These are phyloP conservation scores for Ligustrum vulgare DNA, from an alignment of 257 asterid species.

Conservation along the genomic window DNA sequence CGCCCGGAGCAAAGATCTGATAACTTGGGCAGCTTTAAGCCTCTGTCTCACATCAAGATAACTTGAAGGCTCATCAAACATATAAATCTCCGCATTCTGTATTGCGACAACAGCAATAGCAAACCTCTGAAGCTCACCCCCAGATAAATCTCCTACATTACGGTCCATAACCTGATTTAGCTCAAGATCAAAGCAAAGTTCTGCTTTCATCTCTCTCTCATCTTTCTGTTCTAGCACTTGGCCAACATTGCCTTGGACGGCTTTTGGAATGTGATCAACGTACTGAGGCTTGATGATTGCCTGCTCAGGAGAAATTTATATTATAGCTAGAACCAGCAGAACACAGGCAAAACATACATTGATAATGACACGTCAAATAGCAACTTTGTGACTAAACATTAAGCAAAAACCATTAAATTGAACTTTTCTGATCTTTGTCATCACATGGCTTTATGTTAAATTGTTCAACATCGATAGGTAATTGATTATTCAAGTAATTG, in stretches of 20 bases:
- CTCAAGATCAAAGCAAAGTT: constrained; percentile 83
- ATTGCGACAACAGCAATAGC: constrained; percentile 95
- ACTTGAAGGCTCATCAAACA: constrained; percentile 99
- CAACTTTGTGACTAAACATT: background rate
- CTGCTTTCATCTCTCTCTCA: constrained; percentile 76
- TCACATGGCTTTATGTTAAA: background rate
- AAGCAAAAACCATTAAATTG: constrained; percentile 2
- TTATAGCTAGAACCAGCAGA: constrained; percentile 5
- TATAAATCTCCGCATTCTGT: constrained; percentile 94
- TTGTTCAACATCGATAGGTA: background rate
- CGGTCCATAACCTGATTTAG: constrained; percentile 93
- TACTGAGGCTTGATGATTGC: constrained; percentile 98
- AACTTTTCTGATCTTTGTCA: background rate
- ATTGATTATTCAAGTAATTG: background rate
- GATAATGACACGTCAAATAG: background rate
- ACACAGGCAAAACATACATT: background rate
- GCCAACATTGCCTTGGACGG: constrained; percentile 98
- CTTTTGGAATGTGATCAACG: constrained; percentile 97
- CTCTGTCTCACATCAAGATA: constrained; percentile 98
- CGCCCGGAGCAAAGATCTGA: constrained; percentile 93
- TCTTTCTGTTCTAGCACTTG: constrained; percentile 96
- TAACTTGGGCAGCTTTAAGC: constrained; percentile 96
- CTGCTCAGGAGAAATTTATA: constrained; percentile 33
- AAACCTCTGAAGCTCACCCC: constrained; percentile 99
- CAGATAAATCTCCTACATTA: constrained; percentile 94